Percentiles rank a stretch among this genome's conserved stretches.
These are phyloP conservation scores for Porphyra umbilicalis DNA, from an alignment of 31 red algal species.

Conservation along the genomic window DNA sequence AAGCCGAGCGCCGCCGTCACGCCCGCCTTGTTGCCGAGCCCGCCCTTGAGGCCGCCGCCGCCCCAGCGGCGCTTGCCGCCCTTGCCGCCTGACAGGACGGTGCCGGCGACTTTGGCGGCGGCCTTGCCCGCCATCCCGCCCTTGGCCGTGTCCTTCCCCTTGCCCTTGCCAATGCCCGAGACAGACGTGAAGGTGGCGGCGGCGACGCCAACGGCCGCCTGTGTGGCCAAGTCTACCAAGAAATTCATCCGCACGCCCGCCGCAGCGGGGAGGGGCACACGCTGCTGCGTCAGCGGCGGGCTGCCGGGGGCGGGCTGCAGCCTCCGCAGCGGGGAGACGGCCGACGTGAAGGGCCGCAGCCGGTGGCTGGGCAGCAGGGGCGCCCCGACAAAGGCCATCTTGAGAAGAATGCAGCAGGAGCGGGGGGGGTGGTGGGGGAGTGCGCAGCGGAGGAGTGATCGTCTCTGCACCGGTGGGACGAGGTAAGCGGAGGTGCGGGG, in stretches of 20 bases:
- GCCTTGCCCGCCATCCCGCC: background rate
- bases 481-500: too few species aligned
- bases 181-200: background rate
- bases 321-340: background rate
- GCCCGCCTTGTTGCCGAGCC: background rate
- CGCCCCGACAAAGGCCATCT: background rate
- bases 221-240: background rate
- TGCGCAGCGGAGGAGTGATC: too few species aligned
- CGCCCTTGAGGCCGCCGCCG: background rate
- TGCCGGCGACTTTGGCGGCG: background rate
- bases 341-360: background rate
- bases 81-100: background rate
- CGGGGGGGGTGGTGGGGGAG: background rate
- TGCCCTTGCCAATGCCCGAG: background rate
- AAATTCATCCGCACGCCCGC: background rate
- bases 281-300: background rate
- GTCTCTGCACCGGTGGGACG: too few species aligned
- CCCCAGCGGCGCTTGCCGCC: background rate
- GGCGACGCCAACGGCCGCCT: background rate
- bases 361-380: background rate
- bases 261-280: background rate
- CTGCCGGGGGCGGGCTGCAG: background rate
- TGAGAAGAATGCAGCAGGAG: background rate
- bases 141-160: background rate
- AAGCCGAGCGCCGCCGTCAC: background rate